These are phyloP conservation scores for Colletotrichum sp. DNA, from an alignment of 2,329 filamentous ascomycete species.

Conservation along the genomic window DNA sequence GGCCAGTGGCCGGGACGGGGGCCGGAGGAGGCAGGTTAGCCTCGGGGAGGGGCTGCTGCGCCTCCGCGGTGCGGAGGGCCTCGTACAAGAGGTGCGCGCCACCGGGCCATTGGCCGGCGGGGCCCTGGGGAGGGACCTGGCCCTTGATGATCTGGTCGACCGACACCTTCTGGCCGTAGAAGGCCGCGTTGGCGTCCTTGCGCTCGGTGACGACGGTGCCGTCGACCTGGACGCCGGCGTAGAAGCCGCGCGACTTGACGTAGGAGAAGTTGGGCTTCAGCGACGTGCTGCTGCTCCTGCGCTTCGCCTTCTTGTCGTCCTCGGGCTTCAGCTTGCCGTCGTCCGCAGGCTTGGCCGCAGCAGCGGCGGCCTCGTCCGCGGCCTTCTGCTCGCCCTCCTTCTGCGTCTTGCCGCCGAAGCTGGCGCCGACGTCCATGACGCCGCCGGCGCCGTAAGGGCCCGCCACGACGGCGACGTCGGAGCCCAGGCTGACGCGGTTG, in stretches of 20 bases:
- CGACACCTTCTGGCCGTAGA: constrained; percentile 71
- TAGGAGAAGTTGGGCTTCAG: constrained; percentile 64
- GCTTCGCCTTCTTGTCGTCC: constrained; percentile 8
- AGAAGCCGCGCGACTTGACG: constrained; percentile 87
- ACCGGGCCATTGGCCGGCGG: constrained; percentile 33
- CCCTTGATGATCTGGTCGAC: constrained; percentile 54
- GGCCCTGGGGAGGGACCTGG: constrained; percentile 35
- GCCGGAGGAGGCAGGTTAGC: constrained; percentile 19
- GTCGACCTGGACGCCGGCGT: constrained; percentile 85
- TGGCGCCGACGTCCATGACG: constrained; percentile 64
- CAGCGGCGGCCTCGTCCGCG: not conserved
- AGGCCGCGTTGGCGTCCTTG: constrained; percentile 85
- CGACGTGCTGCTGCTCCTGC: constrained; percentile 23
- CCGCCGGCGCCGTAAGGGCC: constrained; percentile 74
- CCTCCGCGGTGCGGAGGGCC: constrained; percentile 35
- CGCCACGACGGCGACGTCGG: constrained; percentile 78
- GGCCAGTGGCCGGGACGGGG: not conserved
- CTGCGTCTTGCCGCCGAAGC: constrained; percentile 15
- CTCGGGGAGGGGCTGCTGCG: constrained; percentile 22
- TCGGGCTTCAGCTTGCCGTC: constrained; percentile 49
- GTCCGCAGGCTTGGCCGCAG: constrained; percentile 20
- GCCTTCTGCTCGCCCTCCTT: constrained; percentile 21
- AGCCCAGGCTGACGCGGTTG: constrained; percentile 77
- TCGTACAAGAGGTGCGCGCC: constrained; percentile 34
- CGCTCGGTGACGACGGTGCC: constrained; percentile 87